Base-by-base conservation (phyloP, 495 filamentous ascomycete genomes). In the Annulohypoxylon maeteangense region DNA sequence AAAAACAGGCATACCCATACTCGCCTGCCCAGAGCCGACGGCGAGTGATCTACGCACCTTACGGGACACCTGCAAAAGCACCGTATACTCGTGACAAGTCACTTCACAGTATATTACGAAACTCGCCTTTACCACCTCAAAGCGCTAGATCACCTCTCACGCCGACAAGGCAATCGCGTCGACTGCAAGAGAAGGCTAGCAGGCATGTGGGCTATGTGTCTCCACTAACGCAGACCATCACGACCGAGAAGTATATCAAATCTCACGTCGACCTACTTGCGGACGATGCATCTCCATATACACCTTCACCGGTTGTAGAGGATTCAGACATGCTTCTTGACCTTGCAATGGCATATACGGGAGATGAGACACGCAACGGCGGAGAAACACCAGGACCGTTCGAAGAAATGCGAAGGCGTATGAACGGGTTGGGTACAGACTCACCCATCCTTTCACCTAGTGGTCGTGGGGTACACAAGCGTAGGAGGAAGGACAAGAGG, bases 91-190 rank as follows among this genome's bases (percentile, higher is more conserved):
- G 88, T 11, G 87, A 90, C 2, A 83, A 88, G 16, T 86, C 86
- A 6, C 83, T 92, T 6, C 88, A 87, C 67, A 91, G 90, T 78
- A 94, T 94, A 77, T 83, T 94, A 31, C 89, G 90, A 75, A 94
- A 94, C 81, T 92, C 90, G 7, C 91, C 90, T 1, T 76, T 90
- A 10, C 86, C 85, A 67, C 87, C 79, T 34, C 75, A 78, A 11
- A 83, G 63, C 62, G 77, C 81, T 5, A 71, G 62, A 40, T 82
- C 84, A 31, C 85, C 85, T 10, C 75, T 75, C 11, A 85, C 86
- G 0, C 82, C 82, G 11, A 78, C 76, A 51, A 78, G 85, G 34
- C 79, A 82, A 34, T 86, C 86, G 12, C 65, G 78, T 20, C 81
- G 85, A 29, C 72, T 86, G 10, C 83, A 85, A 51, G 82, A 86